Base-by-base conservation (phyloP, 2,329 filamentous ascomycete genomes). In the Cercospora citrullina region DNA sequence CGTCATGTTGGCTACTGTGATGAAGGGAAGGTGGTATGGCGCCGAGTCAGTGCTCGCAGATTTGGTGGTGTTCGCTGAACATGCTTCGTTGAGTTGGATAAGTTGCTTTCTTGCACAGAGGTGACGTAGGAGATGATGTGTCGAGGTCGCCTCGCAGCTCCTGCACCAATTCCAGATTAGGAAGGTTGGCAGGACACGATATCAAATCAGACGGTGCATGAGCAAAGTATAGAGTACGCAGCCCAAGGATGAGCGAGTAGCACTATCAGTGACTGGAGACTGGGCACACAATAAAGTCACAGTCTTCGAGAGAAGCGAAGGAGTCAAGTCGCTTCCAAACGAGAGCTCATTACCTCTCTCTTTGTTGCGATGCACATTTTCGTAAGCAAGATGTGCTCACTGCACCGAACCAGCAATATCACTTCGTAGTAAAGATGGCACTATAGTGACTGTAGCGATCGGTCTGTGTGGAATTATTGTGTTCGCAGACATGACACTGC, bases 1-100 rank as follows among this genome's bases (percentile, higher is more conserved):
- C 28, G 73, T 68, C 74, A 76, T 76, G 18, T 26, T 51, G 45
- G 21, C 21, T 18, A 5, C 6, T 39, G 36, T 36, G 31, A 4
- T 5, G 3, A 8, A 1, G 2, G 8, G 21, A 12, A 12, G 2
- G n/a, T 51, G 21, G 21, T 23, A 23, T 51, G 16, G 4, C 12
- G 12, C 21, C 45, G 45, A 51, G 45, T 51, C 45, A 51, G 18
- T 51, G 21, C 21, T 51, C 10, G 10, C 45, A 23, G 45, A 51
- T 26, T 3, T 26, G 18, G 21, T 23, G 21, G 12, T 23, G 18
- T 10, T 23, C 10, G 18, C 12, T 23, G 45, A 16, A 51, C 21
- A 5, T 51, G 45, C 12, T 14, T 5, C 39, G 16, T 8, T 3
- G 5, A 26, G 26, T 26, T 14, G 26, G 45, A 23, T 26, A 23